phyloP scores from a whole-genome alignment of 176 grass and related monocot genomes.

The Pontederia crassipes region DNA sequence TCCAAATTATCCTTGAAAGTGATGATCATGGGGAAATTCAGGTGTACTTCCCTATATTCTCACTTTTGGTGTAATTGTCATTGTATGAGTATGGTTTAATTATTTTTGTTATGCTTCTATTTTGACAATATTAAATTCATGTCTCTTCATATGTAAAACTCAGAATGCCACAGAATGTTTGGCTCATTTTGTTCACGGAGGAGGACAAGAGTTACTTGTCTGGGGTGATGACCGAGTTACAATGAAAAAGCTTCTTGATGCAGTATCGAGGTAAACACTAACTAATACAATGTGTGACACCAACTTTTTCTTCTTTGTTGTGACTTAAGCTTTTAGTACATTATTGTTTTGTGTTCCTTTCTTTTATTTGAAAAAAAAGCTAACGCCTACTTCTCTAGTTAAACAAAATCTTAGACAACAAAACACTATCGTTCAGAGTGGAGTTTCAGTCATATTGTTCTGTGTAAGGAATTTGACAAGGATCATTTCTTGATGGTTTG shows the following conservation, averaged over 20 bases:
- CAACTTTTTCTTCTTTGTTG: no score
- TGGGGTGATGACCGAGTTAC: slow-evolving; percentile 54
- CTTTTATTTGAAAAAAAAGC: no score
- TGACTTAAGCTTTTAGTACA: no score
- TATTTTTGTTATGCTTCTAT: slow-evolving; percentile 2
- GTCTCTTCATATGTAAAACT: slow-evolving; percentile 26
- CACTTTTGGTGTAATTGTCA: slow-evolving; percentile 1
- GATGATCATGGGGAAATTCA: slow-evolving; percentile 97
- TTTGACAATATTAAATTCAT: slow-evolving; percentile 16
- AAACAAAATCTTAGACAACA: no score
- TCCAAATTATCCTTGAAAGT: slow-evolving; percentile 86
- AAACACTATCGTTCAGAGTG: no score
- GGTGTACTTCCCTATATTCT: slow-evolving; percentile 27
- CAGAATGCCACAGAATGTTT: slow-evolving; percentile 98
- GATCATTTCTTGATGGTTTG: no score
- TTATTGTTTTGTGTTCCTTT: no score
- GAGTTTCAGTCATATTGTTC: no score
- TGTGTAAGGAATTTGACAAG: no score
- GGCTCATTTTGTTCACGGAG: slow-evolving; percentile 71
- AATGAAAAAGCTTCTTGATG: slow-evolving; percentile 79
- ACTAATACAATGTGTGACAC: background rate
- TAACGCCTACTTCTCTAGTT: no score
- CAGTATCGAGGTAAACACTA: slow-evolving; percentile 63
- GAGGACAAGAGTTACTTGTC: slow-evolving; percentile 66
- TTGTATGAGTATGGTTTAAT: slow-evolving; percentile 12